Conservation (phyloP, 108 stramenopile species). For the Nannochloropsis granulata region DNA sequence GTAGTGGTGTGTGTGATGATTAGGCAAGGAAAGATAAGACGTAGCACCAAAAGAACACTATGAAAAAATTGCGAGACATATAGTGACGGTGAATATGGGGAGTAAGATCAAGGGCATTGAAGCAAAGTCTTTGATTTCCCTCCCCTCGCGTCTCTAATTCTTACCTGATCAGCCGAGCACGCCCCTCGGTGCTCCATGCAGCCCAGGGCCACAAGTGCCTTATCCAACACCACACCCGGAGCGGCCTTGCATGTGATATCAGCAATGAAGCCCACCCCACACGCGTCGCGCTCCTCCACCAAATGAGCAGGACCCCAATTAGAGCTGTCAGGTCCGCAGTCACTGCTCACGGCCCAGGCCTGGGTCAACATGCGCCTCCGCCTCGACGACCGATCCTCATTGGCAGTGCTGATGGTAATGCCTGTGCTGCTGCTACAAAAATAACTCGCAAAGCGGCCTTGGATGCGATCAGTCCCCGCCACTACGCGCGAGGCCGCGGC, state of each 20-base stretch:
- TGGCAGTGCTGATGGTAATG: not conserved
- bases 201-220: constrained; percentile 20
- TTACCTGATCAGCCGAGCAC: constrained; percentile 31
- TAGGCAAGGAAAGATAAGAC: not conserved
- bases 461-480: not conserved
- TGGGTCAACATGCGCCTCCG: not conserved
- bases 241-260: constrained; percentile 1
- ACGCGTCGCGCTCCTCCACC: constrained; percentile 29
- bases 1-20: not conserved
- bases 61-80: not conserved
- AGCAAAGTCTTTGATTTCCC: not conserved
- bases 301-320: not conserved
- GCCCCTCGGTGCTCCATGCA: constrained; percentile 39
- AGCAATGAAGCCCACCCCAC: constrained; percentile 35
- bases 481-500: not conserved
- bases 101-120: not conserved
- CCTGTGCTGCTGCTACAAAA: not conserved
- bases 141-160: not conserved
- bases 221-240: constrained; percentile 3
- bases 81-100: not conserved
- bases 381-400: not conserved
- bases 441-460: not conserved
- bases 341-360: not conserved
- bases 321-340: not conserved
- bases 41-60: not conserved